phyloP scores from a whole-genome alignment of 805 yeast species.

The Saturnispora hagleri region DNA sequence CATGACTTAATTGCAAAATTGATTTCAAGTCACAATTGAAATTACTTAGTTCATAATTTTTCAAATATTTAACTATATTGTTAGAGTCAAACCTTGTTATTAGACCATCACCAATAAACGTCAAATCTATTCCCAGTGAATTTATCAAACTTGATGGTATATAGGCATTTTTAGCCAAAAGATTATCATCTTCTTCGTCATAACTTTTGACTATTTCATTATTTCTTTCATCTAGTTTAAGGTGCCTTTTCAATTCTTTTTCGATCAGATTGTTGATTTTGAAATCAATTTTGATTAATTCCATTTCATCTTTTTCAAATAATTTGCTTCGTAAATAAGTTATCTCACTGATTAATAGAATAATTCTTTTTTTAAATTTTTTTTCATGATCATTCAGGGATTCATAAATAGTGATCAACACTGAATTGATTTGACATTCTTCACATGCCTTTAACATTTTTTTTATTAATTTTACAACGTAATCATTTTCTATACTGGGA shows the following conservation, averaged over 20 bases:
- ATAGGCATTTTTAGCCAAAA: background rate
- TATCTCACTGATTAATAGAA: constrained; percentile 55
- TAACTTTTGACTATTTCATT: constrained; percentile 1
- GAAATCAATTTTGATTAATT: constrained; percentile 19
- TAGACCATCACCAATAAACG: background rate
- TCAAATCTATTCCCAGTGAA: background rate
- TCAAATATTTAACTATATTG: background rate
- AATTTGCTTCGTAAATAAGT: constrained; percentile 43
- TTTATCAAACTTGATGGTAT: background rate
- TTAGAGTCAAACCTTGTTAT: background rate
- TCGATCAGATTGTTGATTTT: constrained; percentile 23
- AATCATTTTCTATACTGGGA: constrained; percentile 33
- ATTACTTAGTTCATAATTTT: constrained; percentile 27
- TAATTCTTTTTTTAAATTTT: constrained; percentile 47
- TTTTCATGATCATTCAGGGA: constrained; percentile 30
- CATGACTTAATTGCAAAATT: constrained; percentile 58
- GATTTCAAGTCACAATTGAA: constrained; percentile 54
- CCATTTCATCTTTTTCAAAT: constrained; percentile 40
- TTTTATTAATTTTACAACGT: constrained; percentile 59
- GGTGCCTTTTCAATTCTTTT: constrained; percentile 21
- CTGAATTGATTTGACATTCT: constrained; percentile 43
- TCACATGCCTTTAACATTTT: constrained; percentile 48
- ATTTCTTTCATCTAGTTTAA: constrained; percentile 6
- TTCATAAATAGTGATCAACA: constrained; percentile 33
- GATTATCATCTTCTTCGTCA: constrained; percentile 1